Evolutionary conservation across 2,329 filamentous ascomycete species (phyloP).

Genomic region (Colletotrichum incanum): DNA sequence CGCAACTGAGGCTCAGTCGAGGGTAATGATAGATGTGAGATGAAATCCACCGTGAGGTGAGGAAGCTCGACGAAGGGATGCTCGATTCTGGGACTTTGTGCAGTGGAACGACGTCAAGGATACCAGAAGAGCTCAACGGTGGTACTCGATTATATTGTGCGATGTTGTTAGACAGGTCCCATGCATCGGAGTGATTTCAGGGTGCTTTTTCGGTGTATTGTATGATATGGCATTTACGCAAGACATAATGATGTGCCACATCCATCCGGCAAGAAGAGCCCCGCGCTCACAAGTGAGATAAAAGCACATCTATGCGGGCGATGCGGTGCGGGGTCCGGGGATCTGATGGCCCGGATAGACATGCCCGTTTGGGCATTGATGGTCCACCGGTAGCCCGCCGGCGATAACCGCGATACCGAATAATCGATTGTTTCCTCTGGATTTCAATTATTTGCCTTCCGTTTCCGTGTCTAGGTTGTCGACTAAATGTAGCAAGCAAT

Average conservation of each 20-base stretch:
- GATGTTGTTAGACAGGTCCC: not conserved
- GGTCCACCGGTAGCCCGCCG: not conserved
- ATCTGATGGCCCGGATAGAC: constrained; percentile 8
- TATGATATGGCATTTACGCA: not conserved
- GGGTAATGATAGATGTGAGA: not conserved
- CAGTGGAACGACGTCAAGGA: not conserved
- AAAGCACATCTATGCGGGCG: not conserved
- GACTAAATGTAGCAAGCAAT: not conserved
- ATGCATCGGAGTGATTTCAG: not conserved
- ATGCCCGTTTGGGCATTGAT: constrained; percentile 13
- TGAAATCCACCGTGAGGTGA: not conserved
- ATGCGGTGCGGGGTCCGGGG: constrained; percentile 17
- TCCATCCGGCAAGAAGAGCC: not conserved
- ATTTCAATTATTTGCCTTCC: not conserved
- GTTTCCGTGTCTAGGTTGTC: not conserved
- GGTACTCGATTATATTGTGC: not conserved
- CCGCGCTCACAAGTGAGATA: not conserved
- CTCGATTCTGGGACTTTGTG: not conserved
- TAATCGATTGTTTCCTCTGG: not conserved
- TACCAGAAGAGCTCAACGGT: not conserved
- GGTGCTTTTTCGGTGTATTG: not conserved
- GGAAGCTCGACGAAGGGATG: not conserved
- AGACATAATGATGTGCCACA: not conserved
- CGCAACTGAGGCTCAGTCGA: not conserved
- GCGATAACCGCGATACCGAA: not conserved